Percentiles rank a stretch among this genome's conserved stretches.
Evolutionary conservation across 83 land plant species (phyloP).

Genomic region (Picea abies): DNA sequence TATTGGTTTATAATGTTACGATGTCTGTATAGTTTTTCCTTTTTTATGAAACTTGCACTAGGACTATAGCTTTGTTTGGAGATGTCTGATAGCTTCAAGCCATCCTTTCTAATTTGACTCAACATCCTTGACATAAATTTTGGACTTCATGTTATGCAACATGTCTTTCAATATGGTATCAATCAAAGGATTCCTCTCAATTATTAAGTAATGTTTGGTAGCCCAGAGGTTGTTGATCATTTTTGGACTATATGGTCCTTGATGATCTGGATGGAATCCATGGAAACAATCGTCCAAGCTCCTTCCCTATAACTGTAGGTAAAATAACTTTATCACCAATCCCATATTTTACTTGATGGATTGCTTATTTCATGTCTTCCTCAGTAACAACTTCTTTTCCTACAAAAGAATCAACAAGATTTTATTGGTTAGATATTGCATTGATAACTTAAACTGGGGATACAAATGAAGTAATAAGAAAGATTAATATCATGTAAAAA

Average conservation of each 20-base stretch:
- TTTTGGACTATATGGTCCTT: slow-evolving; percentile 26
- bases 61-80: too few relatives aligned
- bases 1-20: too few relatives aligned
- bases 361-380: slow-evolving; percentile 67
- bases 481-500: too few relatives aligned
- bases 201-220: too few relatives aligned
- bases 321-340: slow-evolving; percentile 34
- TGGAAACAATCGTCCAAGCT: slow-evolving; percentile 28
- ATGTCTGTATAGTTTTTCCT: too few relatives aligned
- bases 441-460: neutral
- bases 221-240: neutral
- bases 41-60: too few relatives aligned
- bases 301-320: slow-evolving; percentile 34
- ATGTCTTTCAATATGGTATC: too few relatives aligned
- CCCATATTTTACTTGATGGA: slow-evolving; percentile 66
- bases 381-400: slow-evolving; percentile 51
- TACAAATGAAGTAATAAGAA: neutral
- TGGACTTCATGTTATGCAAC: too few relatives aligned
- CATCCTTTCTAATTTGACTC: too few relatives aligned
- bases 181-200: too few relatives aligned
- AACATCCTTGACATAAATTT: too few relatives aligned
- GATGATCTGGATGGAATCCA: slow-evolving; percentile 55
- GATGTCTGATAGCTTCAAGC: too few relatives aligned
- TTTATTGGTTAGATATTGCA: neutral
- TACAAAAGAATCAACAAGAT: slow-evolving; percentile 21